Evolutionary conservation across 768 basidiomycete genomes (phyloP).

Genomic region (Trametes cubensis): DNA sequence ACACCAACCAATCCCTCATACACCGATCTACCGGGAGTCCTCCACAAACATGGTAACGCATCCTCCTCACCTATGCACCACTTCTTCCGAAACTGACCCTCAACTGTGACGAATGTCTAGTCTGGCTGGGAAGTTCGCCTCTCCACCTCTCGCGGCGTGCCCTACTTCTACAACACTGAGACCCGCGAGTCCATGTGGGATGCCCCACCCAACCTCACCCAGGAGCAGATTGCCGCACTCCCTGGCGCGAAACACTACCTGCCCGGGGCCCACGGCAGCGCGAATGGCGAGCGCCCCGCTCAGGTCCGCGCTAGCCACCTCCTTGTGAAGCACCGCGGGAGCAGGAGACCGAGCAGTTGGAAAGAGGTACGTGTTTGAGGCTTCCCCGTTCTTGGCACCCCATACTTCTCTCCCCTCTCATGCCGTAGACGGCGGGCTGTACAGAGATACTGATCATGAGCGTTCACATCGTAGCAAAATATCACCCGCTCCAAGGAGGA

Average conservation of each 20-base stretch:
- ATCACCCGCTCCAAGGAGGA: constrained; percentile 90
- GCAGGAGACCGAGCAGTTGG: constrained; percentile 81
- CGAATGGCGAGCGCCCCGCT: constrained; percentile 36
- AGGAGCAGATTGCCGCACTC: constrained; percentile 60
- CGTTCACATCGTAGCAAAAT: constrained; percentile 45
- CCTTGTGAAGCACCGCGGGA: constrained; percentile 86
- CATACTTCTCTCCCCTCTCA: neutral
- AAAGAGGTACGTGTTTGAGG: constrained; percentile 60
- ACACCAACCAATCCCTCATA: neutral
- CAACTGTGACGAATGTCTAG: constrained; percentile 35
- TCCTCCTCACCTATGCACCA: neutral
- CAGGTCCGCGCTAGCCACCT: constrained; percentile 95
- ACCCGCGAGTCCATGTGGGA: constrained; percentile 84
- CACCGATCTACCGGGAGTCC: neutral
- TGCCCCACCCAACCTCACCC: constrained; percentile 59
- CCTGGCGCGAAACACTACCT: constrained; percentile 66
- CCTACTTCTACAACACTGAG: constrained; percentile 85
- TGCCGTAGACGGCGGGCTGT: neutral
- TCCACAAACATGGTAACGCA: too few relatives aligned
- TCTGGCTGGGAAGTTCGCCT: constrained; percentile 82
- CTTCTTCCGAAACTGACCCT: neutral
- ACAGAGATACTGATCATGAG: too few relatives aligned
- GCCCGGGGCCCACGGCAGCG: constrained; percentile 26
- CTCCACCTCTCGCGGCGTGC: constrained; percentile 73
- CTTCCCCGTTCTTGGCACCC: constrained; percentile 3